Evolutionary conservation across 257 asterid species (phyloP), one percentile per base, ranked within the genome.

Genomic region (Jasminum sambac): DNA sequence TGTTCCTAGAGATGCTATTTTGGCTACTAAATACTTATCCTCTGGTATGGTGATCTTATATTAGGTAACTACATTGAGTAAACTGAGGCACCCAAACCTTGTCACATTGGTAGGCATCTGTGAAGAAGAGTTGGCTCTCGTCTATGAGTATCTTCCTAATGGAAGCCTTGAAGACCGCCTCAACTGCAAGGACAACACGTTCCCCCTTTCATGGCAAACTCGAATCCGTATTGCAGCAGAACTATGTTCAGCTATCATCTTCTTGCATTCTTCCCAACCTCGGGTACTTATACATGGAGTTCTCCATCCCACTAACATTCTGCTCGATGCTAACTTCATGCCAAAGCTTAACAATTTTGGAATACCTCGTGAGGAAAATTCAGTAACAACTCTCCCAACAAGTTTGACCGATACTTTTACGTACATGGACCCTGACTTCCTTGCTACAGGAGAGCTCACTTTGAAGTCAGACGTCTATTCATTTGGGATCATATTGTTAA

Each of bases 101-200:
- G 79, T 91, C 43, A 89, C 95, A 30, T 85, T 94, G 65, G 82
- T 94, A 60, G 99, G 99, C 65, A 95, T 96, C 69, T 94, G 99
- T 74, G 96, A 89, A 4, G 96, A 89, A 76, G 84, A 82, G 55
- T 89, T 87, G 85, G 83, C 86, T 14, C 97, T 94, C 61, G 72
- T 94, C 38, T 91, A 94, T 8, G 98, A 94, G 84, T 94, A 88
- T 77, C 87, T 88, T 59, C 95, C 90, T 16, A 85, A 91, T 72
- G 99, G 99, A 66, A 94, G 95, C 90, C 96, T 94, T 6, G 99
- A 94, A 76, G 98, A 94, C 41, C 92, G 96, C 52, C 89, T 94
- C 37, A 85, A 69, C 76, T 89, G 98, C 89, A 89, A 88, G 81
- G 81, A 82, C 74, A 91, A 94, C 71, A 84, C 96, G 1, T 84